Base-by-base conservation (phyloP, 2,329 filamentous ascomycete species). In the Leptographium procerum region DNA sequence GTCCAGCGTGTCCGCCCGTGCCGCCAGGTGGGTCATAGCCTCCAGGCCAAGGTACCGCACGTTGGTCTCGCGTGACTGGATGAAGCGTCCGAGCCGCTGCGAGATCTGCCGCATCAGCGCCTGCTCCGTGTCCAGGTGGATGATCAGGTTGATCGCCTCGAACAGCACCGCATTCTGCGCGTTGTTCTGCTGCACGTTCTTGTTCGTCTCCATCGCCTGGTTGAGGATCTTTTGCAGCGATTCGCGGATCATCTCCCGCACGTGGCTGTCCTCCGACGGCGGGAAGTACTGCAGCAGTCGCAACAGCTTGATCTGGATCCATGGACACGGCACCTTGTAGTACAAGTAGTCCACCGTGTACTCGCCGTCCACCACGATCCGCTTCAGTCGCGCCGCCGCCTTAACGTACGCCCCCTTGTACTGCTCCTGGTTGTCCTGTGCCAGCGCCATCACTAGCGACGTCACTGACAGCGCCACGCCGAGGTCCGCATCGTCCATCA, bases 151-250 rank as follows among this genome's bases (percentile, higher is more conserved):
- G 72, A 99, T 99, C 28, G 94, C 95, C 76, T 99, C 94, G 68
- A 99, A 99, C 1, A 99, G 79, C 16, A 99, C 91, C 0, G 94
- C 94, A 68, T 99, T 99, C 69, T 97, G 94, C 0, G 94, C 94
- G 69, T 99, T 99, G 72, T 99, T 99, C 70, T 99, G 94, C 72
- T 99, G 94, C 19, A 99, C 94, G 66, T 99, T 99, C 75, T 97
- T 99, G 57, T 90, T 94, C 69, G 89, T 86, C 68, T 97, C 92
- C 77, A 95, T 86, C 1, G 94, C 92, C 43, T 89, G 78, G 66
- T 96, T 90, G 69, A 99, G 79, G 52, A 97, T 95, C 70, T 87
- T 90, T 69, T 95, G 89, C 53, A 99, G 74, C 1, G 91, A 92
- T 68, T 96, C 88, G 52, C 94, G 87, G 63, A 99, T 94, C 74